Evolutionary conservation across 177 flowering plant genomes (phyloP).

Genomic region (Telopea speciosissima): DNA sequence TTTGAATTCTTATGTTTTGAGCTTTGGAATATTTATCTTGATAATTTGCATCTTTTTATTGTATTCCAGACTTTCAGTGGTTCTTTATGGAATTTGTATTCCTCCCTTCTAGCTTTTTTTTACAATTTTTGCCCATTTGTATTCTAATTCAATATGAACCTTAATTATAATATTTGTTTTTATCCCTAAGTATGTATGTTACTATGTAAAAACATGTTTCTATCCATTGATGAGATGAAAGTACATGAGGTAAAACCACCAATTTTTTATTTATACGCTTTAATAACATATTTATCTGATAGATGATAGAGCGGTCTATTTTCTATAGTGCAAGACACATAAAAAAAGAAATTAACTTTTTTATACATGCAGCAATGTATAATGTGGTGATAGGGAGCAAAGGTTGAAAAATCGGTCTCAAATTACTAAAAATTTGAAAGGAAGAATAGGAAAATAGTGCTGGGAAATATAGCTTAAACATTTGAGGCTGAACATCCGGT

Average conservation of each 20-base stretch:
- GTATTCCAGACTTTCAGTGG: conserved; percentile 84
- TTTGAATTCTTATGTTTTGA: conserved; percentile 13
- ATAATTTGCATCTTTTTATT: conserved; percentile 45
- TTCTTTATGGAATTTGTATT: conserved; percentile 72
- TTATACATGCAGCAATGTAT: too few species aligned
- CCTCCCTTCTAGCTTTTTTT: conserved; percentile 50
- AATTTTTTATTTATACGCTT: conserved; percentile 3
- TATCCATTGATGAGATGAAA: background rate
- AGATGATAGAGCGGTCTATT: too few species aligned
- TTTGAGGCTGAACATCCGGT: too few species aligned
- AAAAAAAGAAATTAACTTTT: too few species aligned
- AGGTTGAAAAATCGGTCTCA: too few species aligned
- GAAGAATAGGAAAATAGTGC: too few species aligned
- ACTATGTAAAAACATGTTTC: background rate
- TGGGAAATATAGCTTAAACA: too few species aligned
- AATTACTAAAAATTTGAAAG: too few species aligned
- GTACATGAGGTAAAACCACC: background rate
- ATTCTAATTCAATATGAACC: conserved; percentile 52
- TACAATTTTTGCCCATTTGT: conserved; percentile 69
- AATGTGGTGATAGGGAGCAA: too few species aligned
- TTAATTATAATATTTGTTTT: conserved; percentile 35
- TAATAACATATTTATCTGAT: too few species aligned
- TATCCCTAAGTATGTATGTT: too few species aligned
- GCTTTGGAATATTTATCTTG: conserved; percentile 27
- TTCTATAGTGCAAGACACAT: too few species aligned